phyloP scores from a whole-genome alignment of 768 basidiomycete species.

The Gloeopeniophorella convolvens region DNA sequence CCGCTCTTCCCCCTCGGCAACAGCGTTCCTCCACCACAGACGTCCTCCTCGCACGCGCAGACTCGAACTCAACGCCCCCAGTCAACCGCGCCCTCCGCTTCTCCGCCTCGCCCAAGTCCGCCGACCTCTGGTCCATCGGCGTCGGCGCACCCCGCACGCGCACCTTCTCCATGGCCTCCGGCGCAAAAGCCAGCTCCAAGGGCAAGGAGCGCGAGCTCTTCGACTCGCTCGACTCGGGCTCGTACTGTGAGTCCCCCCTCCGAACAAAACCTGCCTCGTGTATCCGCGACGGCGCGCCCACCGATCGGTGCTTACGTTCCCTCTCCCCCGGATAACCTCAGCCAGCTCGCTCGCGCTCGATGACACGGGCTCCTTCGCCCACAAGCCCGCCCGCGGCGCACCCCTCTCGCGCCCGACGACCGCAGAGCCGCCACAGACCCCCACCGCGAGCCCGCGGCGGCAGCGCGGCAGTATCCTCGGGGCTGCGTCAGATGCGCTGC shows the following conservation, averaged over 20 bases:
- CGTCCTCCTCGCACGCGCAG: not conserved
- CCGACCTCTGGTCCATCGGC: slow-evolving; percentile 4
- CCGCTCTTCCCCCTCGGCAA: slow-evolving; percentile 5
- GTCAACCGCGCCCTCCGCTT: slow-evolving; percentile 10
- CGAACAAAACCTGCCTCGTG: slow-evolving; percentile 15
- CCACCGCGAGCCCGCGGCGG: not conserved
- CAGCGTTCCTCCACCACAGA: not conserved
- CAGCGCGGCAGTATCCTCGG: slow-evolving; percentile 23
- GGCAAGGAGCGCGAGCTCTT: slow-evolving; percentile 18
- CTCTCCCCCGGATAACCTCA: slow-evolving; percentile 1
- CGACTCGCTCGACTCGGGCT: slow-evolving; percentile 13
- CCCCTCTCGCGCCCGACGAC: slow-evolving; percentile 8
- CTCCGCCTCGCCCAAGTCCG: slow-evolving; percentile 1
- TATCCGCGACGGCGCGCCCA: not conserved
- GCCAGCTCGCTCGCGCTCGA: slow-evolving; percentile 10
- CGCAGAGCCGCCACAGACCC: slow-evolving; percentile 3
- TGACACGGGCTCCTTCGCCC: not conserved
- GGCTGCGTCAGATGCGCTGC: slow-evolving; percentile 24
- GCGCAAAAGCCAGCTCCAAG: slow-evolving; percentile 2
- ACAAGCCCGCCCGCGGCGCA: slow-evolving; percentile 1
- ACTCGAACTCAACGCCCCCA: not conserved
- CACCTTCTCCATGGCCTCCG: slow-evolving; percentile 14
- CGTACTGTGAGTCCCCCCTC: slow-evolving; percentile 12
- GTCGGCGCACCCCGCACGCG: slow-evolving; percentile 4
- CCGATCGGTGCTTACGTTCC: not conserved